Evolutionary conservation across 2,329 filamentous ascomycete species (phyloP), one percentile per base, ranked within the genome.

Genomic region (Diplocarpon rosae): DNA sequence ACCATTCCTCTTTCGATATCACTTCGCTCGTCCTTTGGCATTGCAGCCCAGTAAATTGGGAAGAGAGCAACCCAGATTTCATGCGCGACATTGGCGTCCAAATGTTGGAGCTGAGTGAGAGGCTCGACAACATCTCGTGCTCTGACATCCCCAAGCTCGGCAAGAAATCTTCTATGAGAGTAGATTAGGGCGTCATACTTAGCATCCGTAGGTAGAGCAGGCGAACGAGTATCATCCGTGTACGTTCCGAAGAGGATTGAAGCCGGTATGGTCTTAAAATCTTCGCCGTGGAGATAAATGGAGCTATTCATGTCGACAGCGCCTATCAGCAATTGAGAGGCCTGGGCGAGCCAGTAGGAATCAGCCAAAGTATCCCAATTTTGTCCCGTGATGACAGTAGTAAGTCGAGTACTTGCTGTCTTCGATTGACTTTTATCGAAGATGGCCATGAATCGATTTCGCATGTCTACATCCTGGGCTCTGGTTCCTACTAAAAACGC

Each of bases 291-390:
- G 41, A 98, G 71, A 54, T 87, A 83, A 27, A 87, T 77, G 12
- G 76, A 72, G n/a, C 75, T 75, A 53, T 84, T 86, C 71, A 86
- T 82, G 61, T 98, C 92, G 34, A 96, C 76, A 6, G 86, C 89
- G 13, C 92, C 89, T 52, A 98, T 78, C 45, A 99, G 77, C 33
- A 98, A 72, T 58, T 98, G 92, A 14, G 88, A 88, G 29, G 93
- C 90, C 65, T 99, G 92, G 33, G 88, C 83, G 39, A 99, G 70
- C 93, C 93, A 99, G 67, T 94, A 99, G 1, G 86, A 94, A 56
- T 98, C 92, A 1, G 80, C 80, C 38, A 99, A 71, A 0, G 86
- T 93, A 61, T 96, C 90, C 92, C 92, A 99, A 56, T 96, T 96
- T 62, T 98, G 93, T 17, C 85, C 83, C 0, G 80, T 81, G 44